Conservation (phyloP, 768 basidiomycete genomes). For the Boletus sensibilis region DNA sequence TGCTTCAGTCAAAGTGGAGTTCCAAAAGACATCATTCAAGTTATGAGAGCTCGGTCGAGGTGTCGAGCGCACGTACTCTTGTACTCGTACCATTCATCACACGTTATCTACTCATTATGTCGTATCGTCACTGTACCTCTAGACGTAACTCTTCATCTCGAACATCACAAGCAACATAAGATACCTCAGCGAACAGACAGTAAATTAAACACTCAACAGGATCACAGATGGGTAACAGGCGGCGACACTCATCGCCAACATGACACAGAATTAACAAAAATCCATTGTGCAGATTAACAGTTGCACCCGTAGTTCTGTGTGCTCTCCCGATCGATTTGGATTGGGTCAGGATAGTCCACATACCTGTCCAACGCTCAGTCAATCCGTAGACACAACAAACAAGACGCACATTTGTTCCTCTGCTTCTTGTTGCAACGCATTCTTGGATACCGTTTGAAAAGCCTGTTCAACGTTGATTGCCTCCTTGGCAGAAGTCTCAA, state of each 20-base stretch:
- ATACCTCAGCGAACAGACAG: constrained; percentile 22
- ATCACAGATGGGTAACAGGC: constrained; percentile 35
- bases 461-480: constrained; percentile 99
- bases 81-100: constrained; percentile 25
- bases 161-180: constrained; percentile 24
- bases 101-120: constrained; percentile 15
- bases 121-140: constrained; percentile 15
- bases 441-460: constrained; percentile 99
- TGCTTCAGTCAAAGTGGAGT: constrained; percentile 64
- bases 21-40: constrained; percentile 56
- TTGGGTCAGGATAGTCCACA: constrained; percentile 98
- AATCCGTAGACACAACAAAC: constrained; percentile 8
- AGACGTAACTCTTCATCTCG: constrained; percentile 2
- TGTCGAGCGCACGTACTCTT: constrained; percentile 11
- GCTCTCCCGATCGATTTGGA: constrained; percentile 91
- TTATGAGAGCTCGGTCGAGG: constrained; percentile 34
- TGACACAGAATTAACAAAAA: constrained; percentile 25
- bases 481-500: constrained; percentile 99
- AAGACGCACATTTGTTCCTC: constrained; percentile 86
- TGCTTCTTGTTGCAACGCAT: constrained; percentile 94
- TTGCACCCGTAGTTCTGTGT: constrained; percentile 91
- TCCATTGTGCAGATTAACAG: constrained; percentile 53
- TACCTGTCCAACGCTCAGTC: constrained; percentile 55
- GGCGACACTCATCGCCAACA: constrained; percentile 25
- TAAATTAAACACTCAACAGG: constrained; percentile 37